Evolutionary conservation across 2,329 filamentous ascomycete genomes (phyloP).

Genomic region (Corynespora cassiicola): DNA sequence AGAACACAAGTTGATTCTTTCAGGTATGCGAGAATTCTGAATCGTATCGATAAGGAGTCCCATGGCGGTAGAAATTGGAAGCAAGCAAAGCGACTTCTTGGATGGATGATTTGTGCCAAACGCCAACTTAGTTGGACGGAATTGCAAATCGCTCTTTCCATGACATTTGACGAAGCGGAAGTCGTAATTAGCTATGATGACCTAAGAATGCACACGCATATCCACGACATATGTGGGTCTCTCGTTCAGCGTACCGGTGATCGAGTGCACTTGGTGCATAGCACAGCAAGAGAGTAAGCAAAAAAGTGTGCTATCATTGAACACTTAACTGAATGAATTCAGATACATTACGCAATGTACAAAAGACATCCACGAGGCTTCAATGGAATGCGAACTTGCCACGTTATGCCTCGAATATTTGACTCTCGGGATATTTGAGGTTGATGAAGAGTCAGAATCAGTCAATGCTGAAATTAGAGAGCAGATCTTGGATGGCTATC

Average conservation of each 20-base stretch:
- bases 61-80: constrained; percentile 16
- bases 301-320: neutral
- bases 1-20: neutral
- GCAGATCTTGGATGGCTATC: constrained; percentile 21
- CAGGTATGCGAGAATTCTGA: constrained; percentile 32
- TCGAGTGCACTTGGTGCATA: constrained; percentile 26
- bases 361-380: constrained; percentile 23
- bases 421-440: constrained; percentile 27
- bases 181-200: constrained; percentile 28
- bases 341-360: constrained; percentile 28
- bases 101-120: constrained; percentile 37
- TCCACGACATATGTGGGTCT: constrained; percentile 34
- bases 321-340: too few relatives aligned
- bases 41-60: constrained; percentile 22
- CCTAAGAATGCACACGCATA: constrained; percentile 22
- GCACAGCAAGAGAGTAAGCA: constrained; percentile 28
- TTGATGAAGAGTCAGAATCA: constrained; percentile 15
- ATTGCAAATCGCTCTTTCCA: constrained; percentile 32
- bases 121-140: constrained; percentile 32
- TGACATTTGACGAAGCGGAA: constrained; percentile 24
- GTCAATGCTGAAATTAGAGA: constrained; percentile 13
- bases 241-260: constrained; percentile 17
- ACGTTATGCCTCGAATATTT: constrained; percentile 33
- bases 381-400: constrained; percentile 32
- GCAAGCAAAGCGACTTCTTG: constrained; percentile 24